phyloP scores from a whole-genome alignment of 2,329 filamentous ascomycete species.

The Fusarium xylarioides region DNA sequence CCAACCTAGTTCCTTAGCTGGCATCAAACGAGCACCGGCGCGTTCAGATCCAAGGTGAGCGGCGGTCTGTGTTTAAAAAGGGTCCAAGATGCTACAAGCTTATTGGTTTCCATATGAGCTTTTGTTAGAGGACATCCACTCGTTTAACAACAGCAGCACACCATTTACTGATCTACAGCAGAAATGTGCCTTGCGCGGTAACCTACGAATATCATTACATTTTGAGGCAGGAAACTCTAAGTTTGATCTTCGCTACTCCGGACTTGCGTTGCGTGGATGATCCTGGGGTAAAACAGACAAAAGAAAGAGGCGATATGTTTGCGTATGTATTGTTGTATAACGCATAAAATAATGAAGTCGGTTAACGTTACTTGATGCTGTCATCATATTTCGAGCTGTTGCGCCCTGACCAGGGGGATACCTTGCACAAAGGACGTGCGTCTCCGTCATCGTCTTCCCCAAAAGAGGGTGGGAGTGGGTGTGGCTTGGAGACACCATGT shows the following conservation, averaged over 20 bases:
- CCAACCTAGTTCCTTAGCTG: constrained; percentile 18
- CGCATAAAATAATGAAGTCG: neutral
- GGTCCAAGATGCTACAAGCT: constrained; percentile 5
- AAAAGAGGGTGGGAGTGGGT: constrained; percentile 3
- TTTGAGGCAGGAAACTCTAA: constrained; percentile 9
- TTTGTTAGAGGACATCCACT: constrained; percentile 16
- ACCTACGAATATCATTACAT: neutral
- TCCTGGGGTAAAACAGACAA: neutral
- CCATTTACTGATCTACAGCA: constrained; percentile 33
- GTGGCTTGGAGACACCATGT: constrained; percentile 21
- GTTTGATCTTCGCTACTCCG: neutral
- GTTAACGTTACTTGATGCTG: constrained; percentile 12
- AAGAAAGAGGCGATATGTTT: neutral
- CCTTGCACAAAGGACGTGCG: constrained; percentile 13
- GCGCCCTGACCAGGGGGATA: constrained; percentile 7
- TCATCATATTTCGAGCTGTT: constrained; percentile 18
- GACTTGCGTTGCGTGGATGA: neutral
- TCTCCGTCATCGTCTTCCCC: constrained; percentile 19
- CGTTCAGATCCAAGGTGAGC: constrained; percentile 6
- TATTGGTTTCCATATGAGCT: constrained; percentile 14
- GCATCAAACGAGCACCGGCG: constrained; percentile 4
- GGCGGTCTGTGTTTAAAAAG: constrained; percentile 13
- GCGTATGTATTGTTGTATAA: neutral
- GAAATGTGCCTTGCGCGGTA: constrained; percentile 16
- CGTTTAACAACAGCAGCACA: constrained; percentile 20